phyloP scores from a whole-genome alignment of 2,329 filamentous ascomycete genomes.

The Shiraia sp. region DNA sequence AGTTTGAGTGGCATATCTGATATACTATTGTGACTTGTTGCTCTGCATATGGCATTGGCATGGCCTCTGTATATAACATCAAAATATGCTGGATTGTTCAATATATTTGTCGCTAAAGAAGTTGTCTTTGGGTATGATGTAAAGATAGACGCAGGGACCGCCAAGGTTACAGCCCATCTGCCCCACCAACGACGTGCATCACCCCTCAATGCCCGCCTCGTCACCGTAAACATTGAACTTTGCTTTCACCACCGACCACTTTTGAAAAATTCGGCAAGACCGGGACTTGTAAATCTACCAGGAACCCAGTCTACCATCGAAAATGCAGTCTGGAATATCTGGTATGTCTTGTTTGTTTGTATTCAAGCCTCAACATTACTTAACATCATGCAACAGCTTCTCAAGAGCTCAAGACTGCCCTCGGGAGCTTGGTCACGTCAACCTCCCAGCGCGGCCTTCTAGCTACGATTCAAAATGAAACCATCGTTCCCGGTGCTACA shows the following conservation, averaged over 20 bases:
- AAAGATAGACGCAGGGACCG: constrained; percentile 9
- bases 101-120: background rate
- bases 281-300: background rate
- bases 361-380: too few species aligned
- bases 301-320: constrained; percentile 18
- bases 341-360: too few species aligned
- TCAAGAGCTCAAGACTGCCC: constrained; percentile 73
- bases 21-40: constrained; percentile 14
- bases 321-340: constrained; percentile 80
- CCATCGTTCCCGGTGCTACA: constrained; percentile 64
- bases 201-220: constrained; percentile 20
- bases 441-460: constrained; percentile 69
- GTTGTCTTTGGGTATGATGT: constrained; percentile 1
- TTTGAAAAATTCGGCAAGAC: background rate
- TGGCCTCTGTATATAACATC: constrained; percentile 1
- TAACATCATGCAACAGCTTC: constrained; percentile 56
- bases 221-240: constrained; percentile 25
- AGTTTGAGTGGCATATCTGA: constrained; percentile 8
- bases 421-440: constrained; percentile 69
- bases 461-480: constrained; percentile 69
- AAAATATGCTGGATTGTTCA: constrained; percentile 1
- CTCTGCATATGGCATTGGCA: constrained; percentile 1
- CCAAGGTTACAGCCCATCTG: constrained; percentile 22
- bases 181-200: constrained; percentile 20
- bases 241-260: constrained; percentile 1